Conservation (phyloP, 352 stramenopile species). For the Hyaloperonospora brassicae region DNA sequence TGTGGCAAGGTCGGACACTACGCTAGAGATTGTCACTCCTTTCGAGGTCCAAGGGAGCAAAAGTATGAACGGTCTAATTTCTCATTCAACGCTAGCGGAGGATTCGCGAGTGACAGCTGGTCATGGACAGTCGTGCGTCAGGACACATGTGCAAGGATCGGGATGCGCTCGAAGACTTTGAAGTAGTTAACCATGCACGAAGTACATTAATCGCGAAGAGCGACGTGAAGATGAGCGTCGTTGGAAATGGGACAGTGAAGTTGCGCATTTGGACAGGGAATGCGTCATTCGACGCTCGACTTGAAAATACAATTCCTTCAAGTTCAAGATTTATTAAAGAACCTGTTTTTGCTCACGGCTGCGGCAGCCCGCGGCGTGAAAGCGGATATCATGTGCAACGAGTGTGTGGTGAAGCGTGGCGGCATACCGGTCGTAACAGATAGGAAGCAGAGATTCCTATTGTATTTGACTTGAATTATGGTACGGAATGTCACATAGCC, state of each 20-base stretch:
- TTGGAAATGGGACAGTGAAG: neutral
- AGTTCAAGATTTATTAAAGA: neutral
- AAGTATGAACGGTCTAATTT: too few relatives aligned
- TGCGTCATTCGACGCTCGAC: neutral
- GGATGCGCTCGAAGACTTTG: too few relatives aligned
- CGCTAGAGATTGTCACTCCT: too few relatives aligned
- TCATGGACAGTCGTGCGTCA: too few relatives aligned
- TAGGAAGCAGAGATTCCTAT: too few relatives aligned
- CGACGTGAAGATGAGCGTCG: neutral
- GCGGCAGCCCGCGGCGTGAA: neutral
- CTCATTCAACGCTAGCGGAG: too few relatives aligned
- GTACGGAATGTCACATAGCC: too few relatives aligned
- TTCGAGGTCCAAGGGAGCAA: too few relatives aligned
- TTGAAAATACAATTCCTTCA: neutral
- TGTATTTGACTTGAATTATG: too few relatives aligned
- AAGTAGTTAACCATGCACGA: neutral
- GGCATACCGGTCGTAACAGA: neutral
- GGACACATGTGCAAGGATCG: too few relatives aligned
- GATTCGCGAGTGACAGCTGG: too few relatives aligned
- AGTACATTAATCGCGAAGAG: neutral
- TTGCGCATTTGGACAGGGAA: neutral
- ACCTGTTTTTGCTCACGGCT: neutral
- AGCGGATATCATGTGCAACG: neutral
- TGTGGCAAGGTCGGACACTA: too few relatives aligned
- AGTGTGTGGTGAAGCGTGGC: slow-evolving; percentile 1